phyloP scores from a whole-genome alignment of 2,329 filamentous ascomycete species.

The Fusarium chaquense region DNA sequence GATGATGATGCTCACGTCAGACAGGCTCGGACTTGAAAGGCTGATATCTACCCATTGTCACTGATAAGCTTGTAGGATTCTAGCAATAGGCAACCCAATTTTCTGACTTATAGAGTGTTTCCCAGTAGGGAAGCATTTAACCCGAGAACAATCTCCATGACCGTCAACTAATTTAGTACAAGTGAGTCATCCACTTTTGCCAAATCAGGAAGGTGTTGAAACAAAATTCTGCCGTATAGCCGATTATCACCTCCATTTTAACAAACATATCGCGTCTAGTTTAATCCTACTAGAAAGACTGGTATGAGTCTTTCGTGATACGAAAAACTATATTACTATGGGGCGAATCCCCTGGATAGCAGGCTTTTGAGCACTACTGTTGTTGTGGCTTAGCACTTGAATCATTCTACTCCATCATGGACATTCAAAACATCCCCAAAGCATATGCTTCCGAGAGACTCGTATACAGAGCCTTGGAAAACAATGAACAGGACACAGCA shows the following conservation, averaged over 20 bases:
- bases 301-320: not conserved
- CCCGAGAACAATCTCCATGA: not conserved
- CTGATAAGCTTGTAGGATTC: not conserved
- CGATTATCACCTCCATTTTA: not conserved
- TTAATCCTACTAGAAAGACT: not conserved
- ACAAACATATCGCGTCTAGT: not conserved
- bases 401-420: not conserved
- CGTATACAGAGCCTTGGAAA: not conserved
- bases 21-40: not conserved
- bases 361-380: not conserved
- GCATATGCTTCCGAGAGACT: not conserved
- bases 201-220: slow-evolving; percentile 14
- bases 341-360: not conserved
- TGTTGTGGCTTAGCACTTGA: rapidly evolving
- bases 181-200: slow-evolving; percentile 8
- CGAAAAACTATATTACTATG: not conserved
- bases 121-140: not conserved
- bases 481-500: slow-evolving; percentile 2
- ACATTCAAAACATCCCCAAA: not conserved
- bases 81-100: not conserved
- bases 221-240: not conserved
- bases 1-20: slow-evolving; percentile 8
- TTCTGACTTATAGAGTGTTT: not conserved
- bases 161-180: too few relatives aligned
- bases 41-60: not conserved